Conservation (phyloP, 441 rosid genomes). For the Syzygium syzygioides region DNA sequence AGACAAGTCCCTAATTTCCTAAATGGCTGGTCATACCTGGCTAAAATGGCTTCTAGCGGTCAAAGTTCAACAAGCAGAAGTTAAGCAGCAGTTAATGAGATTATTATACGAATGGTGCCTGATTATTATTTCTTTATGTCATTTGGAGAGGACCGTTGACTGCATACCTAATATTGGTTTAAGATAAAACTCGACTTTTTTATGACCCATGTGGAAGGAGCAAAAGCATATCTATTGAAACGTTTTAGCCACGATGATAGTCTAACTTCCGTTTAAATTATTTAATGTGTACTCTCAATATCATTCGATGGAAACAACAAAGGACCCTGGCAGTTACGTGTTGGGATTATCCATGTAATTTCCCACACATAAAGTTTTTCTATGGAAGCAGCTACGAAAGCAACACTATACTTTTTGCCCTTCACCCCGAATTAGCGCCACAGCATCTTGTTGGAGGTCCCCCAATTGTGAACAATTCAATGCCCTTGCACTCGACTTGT, state of each 20-base stretch:
- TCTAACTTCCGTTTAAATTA: neutral
- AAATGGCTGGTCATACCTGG: neutral
- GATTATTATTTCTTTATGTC: neutral
- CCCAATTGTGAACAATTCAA: neutral
- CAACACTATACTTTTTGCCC: neutral
- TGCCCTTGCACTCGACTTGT: neutral
- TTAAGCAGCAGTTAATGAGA: neutral
- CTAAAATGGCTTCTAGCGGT: neutral
- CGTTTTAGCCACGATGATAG: neutral
- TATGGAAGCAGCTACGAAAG: neutral
- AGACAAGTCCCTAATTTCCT: neutral
- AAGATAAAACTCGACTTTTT: neutral
- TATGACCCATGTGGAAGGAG: neutral
- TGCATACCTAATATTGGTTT: neutral
- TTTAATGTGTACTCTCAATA: neutral
- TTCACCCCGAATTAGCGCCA: neutral
- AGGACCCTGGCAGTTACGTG: neutral
- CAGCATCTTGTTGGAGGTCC: neutral
- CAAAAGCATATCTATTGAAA: neutral
- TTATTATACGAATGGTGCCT: neutral
- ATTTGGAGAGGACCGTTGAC: neutral
- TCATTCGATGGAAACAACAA: neutral
- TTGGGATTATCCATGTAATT: neutral
- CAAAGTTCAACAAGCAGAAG: neutral
- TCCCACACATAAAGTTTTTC: neutral